Percentiles rank a stretch among this genome's conserved stretches.
Evolutionary conservation across 495 filamentous ascomycete genomes (phyloP).

Genomic region (Aspergillus campestris): DNA sequence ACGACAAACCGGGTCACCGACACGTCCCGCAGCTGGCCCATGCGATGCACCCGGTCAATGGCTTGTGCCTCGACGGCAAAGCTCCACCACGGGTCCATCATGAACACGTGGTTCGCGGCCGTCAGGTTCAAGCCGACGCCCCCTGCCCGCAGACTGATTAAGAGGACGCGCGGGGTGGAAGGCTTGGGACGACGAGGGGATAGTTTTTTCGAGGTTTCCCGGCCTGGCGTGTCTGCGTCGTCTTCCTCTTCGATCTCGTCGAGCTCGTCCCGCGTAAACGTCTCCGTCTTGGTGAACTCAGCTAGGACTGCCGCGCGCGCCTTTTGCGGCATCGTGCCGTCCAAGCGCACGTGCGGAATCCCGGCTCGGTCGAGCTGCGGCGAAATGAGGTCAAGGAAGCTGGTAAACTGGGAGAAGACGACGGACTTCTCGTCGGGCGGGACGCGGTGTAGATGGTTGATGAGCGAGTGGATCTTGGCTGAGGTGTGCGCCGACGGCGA

Average conservation of each 20-base stretch:
- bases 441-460: slow-evolving; percentile 62
- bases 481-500: slow-evolving; percentile 55
- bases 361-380: slow-evolving; percentile 61
- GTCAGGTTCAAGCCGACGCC: slow-evolving; percentile 94
- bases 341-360: slow-evolving; percentile 77
- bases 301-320: slow-evolving; percentile 64
- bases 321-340: slow-evolving; percentile 86
- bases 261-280: slow-evolving; percentile 28
- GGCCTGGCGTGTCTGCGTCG: slow-evolving; percentile 1
- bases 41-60: slow-evolving; percentile 96
- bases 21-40: slow-evolving; percentile 88
- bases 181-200: background rate
- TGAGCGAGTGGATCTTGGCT: slow-evolving; percentile 75
- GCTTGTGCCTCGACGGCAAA: slow-evolving; percentile 95
- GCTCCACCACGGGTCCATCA: slow-evolving; percentile 99
- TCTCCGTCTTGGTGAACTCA: slow-evolving; percentile 51
- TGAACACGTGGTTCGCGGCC: slow-evolving; percentile 76
- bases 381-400: slow-evolving; percentile 85
- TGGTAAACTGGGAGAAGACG: slow-evolving; percentile 94
- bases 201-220: slow-evolving; percentile 22
- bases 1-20: slow-evolving; percentile 80
- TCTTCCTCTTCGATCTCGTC: slow-evolving; percentile 26
- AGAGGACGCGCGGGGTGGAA: slow-evolving; percentile 44
- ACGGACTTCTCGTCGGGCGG: slow-evolving; percentile 76
- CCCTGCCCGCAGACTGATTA: slow-evolving; percentile 82